Conservation (phyloP, 495 filamentous ascomycete genomes). For the Aspergillus sparsus region DNA sequence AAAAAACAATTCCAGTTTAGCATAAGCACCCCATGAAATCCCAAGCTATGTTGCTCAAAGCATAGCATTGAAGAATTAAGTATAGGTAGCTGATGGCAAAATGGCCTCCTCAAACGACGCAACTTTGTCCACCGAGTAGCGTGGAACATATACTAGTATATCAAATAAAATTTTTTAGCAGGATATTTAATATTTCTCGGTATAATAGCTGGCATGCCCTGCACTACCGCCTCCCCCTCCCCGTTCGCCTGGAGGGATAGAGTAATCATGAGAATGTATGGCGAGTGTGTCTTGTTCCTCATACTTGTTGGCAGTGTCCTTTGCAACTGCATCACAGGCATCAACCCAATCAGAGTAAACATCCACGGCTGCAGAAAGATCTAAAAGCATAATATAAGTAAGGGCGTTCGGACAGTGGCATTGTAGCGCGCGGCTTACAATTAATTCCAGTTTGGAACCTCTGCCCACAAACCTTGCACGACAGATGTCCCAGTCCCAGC, state of each 20-base stretch:
- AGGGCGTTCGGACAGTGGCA: neutral
- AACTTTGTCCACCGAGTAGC: neutral
- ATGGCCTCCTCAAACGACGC: neutral
- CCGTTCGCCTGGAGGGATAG: conserved; percentile 22
- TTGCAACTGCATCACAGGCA: conserved; percentile 82
- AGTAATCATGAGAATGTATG: conserved; percentile 23
- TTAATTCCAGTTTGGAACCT: conserved; percentile 90
- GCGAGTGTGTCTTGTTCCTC: conserved; percentile 45
- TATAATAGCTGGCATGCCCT: conserved; percentile 26
- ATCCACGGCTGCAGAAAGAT: conserved; percentile 85
- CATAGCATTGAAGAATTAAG: too few species aligned
- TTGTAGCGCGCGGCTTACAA: conserved; percentile 58
- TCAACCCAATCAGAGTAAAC: conserved; percentile 99
- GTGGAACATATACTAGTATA: conserved; percentile 21
- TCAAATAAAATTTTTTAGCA: conserved; percentile 22
- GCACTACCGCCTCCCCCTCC: conserved; percentile 20
- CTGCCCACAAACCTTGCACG: conserved; percentile 92
- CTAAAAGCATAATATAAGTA: conserved; percentile 40
- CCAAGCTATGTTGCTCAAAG: too few species aligned
- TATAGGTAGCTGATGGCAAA: neutral
- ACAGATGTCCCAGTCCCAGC: conserved; percentile 73
- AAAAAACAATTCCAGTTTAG: too few species aligned
- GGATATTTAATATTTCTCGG: conserved; percentile 36
- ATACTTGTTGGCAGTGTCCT: conserved; percentile 58
- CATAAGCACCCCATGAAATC: too few species aligned